phyloP scores from a whole-genome alignment of 2,329 filamentous ascomycete genomes.

The Sphaerulina populicola region DNA sequence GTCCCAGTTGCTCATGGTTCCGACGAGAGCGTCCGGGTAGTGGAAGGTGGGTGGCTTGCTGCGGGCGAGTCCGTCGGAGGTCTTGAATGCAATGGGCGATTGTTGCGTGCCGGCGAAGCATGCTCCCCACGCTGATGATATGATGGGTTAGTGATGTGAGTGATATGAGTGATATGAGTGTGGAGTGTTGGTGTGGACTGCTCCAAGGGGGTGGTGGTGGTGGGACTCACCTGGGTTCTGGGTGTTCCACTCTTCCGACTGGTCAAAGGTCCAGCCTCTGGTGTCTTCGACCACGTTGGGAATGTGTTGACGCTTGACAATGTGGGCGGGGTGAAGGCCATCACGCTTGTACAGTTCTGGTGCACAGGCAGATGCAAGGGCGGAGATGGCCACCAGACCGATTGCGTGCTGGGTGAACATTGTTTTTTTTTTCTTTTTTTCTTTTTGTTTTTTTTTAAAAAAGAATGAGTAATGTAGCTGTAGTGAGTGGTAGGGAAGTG shows the following conservation, averaged over 20 bases:
- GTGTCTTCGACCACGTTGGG: slow-evolving; percentile 8
- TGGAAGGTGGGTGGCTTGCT: slow-evolving; percentile 9
- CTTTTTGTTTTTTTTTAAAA: too few relatives aligned
- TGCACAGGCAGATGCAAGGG: slow-evolving; percentile 13
- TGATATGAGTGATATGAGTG: too few relatives aligned
- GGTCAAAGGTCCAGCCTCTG: slow-evolving; percentile 16
- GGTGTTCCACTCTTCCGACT: slow-evolving; percentile 16
- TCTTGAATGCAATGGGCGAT: slow-evolving; percentile 9
- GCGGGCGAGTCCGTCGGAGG: background rate
- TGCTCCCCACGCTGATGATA: slow-evolving; percentile 9
- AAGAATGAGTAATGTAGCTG: background rate
- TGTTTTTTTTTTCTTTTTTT: background rate
- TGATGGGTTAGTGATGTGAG: too few relatives aligned
- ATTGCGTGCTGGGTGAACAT: slow-evolving; percentile 8
- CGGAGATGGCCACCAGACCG: slow-evolving; percentile 7
- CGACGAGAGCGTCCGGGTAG: slow-evolving; percentile 33
- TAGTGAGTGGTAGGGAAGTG: background rate
- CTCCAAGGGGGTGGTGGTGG: too few relatives aligned
- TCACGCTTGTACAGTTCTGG: slow-evolving; percentile 16
- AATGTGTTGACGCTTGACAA: slow-evolving; percentile 10
- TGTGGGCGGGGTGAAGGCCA: slow-evolving; percentile 10
- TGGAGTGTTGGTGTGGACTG: background rate
- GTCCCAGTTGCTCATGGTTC: slow-evolving; percentile 44
- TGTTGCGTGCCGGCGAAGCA: slow-evolving; percentile 16
- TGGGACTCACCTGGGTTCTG: slow-evolving; percentile 8